These are phyloP conservation scores for Evernia prunastri DNA, from an alignment of 495 filamentous ascomycete genomes.

Conservation along the genomic window DNA sequence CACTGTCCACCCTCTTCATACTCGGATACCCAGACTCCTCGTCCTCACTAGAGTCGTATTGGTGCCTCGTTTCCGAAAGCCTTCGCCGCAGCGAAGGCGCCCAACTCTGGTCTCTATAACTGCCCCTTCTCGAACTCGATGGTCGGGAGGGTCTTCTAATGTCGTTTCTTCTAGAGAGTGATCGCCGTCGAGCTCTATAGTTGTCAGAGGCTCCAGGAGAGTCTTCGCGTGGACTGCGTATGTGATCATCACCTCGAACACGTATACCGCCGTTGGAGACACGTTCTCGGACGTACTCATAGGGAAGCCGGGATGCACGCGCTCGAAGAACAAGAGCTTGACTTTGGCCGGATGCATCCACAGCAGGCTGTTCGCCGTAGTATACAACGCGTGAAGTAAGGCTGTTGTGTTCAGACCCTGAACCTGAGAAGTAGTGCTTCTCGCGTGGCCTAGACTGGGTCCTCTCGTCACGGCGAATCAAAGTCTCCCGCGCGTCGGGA, in stretches of 20 bases:
- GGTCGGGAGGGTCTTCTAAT: background rate
- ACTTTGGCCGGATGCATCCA: background rate
- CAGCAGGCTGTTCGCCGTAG: background rate
- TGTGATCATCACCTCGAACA: background rate
- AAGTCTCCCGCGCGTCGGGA: background rate
- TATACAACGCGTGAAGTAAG: no score
- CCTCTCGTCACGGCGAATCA: background rate
- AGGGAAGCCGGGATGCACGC: background rate
- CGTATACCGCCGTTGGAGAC: background rate
- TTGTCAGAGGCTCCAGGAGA: background rate
- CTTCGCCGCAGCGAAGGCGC: constrained; percentile 3
- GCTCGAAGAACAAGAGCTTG: background rate
- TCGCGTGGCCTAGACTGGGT: background rate
- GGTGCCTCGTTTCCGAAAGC: background rate
- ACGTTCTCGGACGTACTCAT: background rate
- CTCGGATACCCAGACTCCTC: background rate
- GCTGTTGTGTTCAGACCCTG: background rate
- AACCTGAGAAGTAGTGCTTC: background rate
- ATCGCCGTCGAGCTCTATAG: background rate
- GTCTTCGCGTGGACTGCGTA: background rate
- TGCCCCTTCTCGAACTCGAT: background rate
- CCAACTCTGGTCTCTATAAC: background rate
- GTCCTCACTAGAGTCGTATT: background rate
- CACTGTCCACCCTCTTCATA: background rate
- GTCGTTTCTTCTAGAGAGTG: no score